Evolutionary conservation across 371 early-diverging fungal species (phyloP).

Genomic region (Mortierella sp.): DNA sequence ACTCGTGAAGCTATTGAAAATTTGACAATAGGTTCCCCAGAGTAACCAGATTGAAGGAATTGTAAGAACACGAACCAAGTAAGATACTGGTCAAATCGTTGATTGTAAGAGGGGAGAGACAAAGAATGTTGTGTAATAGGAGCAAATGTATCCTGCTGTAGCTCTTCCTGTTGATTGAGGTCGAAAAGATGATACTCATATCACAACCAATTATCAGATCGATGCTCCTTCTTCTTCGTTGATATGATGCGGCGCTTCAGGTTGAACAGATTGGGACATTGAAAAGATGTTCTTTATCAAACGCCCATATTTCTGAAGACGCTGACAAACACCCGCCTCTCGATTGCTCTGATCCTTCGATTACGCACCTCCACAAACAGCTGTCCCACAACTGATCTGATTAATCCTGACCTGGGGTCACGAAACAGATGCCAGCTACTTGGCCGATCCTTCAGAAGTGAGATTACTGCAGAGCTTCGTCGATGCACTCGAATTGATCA

Average conservation of each 20-base stretch:
- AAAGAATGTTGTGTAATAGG: slow-evolving; percentile 4
- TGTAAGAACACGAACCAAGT: slow-evolving; percentile 50
- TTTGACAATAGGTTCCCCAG: slow-evolving; percentile 35
- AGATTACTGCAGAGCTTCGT: not conserved
- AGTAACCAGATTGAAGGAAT: slow-evolving; percentile 29
- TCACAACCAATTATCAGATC: not conserved
- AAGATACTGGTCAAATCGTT: slow-evolving; percentile 57
- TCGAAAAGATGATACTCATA: not conserved
- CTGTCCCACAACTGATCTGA: too few relatives aligned
- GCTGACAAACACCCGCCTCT: not conserved
- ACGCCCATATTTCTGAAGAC: too few relatives aligned
- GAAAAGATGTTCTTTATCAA: too few relatives aligned
- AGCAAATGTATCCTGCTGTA: not conserved
- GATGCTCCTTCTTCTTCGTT: not conserved
- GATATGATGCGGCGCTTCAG: not conserved
- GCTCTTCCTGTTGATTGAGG: not conserved
- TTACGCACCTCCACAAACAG: not conserved
- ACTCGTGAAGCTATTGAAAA: slow-evolving; percentile 73
- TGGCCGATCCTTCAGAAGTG: not conserved
- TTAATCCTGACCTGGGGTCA: not conserved
- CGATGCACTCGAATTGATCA: not conserved
- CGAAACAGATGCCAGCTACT: not conserved
- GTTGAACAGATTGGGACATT: not conserved
- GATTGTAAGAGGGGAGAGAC: slow-evolving; percentile 1
- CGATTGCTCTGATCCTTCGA: not conserved